Evolutionary conservation across 805 yeast species (phyloP), one percentile per base, ranked within the genome.

Genomic region (Kodamaea jinghongensis): DNA sequence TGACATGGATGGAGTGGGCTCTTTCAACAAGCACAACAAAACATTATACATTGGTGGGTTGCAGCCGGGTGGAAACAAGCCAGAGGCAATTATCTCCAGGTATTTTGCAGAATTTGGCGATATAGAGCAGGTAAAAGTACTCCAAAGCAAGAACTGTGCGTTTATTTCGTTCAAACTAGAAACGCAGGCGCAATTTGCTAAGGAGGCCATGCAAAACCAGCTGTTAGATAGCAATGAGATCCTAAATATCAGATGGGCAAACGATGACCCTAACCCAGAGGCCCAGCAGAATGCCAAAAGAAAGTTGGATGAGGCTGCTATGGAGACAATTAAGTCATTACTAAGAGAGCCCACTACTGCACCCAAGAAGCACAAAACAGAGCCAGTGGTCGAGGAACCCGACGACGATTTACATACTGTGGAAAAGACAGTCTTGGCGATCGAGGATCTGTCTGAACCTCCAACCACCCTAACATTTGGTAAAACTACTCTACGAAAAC

Each of bases 1-100:
- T 48, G 98, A 91, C 61, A 89, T 89, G 96, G 79, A 84, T 20
- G 99, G 99, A 25, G 83, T 89, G 3, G 99, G 98, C 0, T 80
- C 87, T 16, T 81, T 91, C 55, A 71, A 75, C 49, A 64, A 70
- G 27, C 67, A 69, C n/a, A 90, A 89, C 55, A 63, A 80, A 38
- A 88, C 96, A 0, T 58, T 91, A 2, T 90, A 83, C 55, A 76
- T 91, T 2, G 93, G 95, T 9, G 78, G 78, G 47, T 70, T 56
- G 13, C 75, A 59, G 28, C 59, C 67, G 54, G 73, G 51, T 41
- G 56, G 59, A 14, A 63, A 54, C 33, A 52, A 62, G 3, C 11
- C 35, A 5, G 78, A 68, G 45, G 67, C 65, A 34, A 28, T 46
- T 4, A 22, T 70, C 16, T 42, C 61, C 3, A 51, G 50, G 39